Conservation (phyloP, 352 stramenopile species). For the Pilasporangium apinafurcum region DNA sequence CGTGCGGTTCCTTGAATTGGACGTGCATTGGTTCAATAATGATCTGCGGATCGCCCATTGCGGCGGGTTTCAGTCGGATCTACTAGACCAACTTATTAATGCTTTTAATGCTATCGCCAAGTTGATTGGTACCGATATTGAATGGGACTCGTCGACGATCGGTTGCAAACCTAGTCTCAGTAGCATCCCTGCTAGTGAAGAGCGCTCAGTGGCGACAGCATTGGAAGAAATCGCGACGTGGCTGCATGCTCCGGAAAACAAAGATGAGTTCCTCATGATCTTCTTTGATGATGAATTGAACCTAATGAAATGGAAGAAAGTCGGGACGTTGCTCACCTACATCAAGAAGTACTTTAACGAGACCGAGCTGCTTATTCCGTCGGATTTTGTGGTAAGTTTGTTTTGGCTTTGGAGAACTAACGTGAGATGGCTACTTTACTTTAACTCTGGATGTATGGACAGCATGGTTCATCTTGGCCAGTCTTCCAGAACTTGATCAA, state of each 20-base stretch:
- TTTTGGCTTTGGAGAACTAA: too few relatives aligned
- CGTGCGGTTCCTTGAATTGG: slow-evolving; percentile 59
- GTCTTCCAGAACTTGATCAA: slow-evolving; percentile 54
- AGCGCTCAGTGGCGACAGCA: slow-evolving; percentile 35
- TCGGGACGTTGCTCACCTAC: slow-evolving; percentile 52
- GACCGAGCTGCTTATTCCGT: slow-evolving; percentile 57
- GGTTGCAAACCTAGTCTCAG: slow-evolving; percentile 65
- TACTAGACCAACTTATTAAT: slow-evolving; percentile 58
- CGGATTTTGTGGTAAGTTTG: slow-evolving; percentile 42
- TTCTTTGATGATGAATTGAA: slow-evolving; percentile 82
- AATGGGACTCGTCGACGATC: slow-evolving; percentile 68
- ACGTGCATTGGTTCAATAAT: slow-evolving; percentile 65
- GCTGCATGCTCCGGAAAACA: slow-evolving; percentile 47
- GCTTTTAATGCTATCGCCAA: slow-evolving; percentile 61
- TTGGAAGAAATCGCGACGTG: slow-evolving; percentile 47
- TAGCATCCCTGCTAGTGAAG: slow-evolving; percentile 52
- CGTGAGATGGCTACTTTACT: background rate
- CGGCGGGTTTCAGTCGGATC: slow-evolving; percentile 42
- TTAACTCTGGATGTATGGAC: slow-evolving; percentile 1
- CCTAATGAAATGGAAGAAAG: slow-evolving; percentile 78
- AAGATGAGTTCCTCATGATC: slow-evolving; percentile 69
- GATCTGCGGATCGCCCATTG: slow-evolving; percentile 65
- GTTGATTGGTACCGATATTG: slow-evolving; percentile 41
- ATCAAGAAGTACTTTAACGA: slow-evolving; percentile 53
- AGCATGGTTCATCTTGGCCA: slow-evolving; percentile 51